Evolutionary conservation across 2,329 filamentous ascomycete species (phyloP), one percentile per base, ranked within the genome.

Genomic region (Paracoccidioides lutzii): DNA sequence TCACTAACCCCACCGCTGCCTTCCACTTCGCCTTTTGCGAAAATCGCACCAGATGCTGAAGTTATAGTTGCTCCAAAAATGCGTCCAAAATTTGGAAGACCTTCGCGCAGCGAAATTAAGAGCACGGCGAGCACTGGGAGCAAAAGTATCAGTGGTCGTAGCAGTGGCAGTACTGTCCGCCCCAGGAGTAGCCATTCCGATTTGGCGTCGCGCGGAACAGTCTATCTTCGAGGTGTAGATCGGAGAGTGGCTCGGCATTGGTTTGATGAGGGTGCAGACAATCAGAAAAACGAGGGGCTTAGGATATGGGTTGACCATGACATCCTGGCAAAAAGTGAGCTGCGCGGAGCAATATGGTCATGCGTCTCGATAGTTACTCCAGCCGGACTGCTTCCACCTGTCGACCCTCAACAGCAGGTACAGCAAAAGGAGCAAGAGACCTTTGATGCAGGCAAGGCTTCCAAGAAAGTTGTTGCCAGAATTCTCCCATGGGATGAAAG

Each of bases 51-150:
- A 0, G 90, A 97, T 67, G 91, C 91, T 28, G 93, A 98, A 71
- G 90, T 98, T 52, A 95, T 97, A 61, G 93, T 98, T 58, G 93
- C 93, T 3, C 93, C 93, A 0, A 98, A 98, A 73, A 86, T 85
- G 32, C 81, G 91, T 55, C 78, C 86, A 44, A 90, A 88, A 68
- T 74, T 78, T 38, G 76, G 82, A 3, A 81, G 84, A 55, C 78
- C 73, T 57, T 72, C 74, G 35, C 81, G 76, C n/a, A 81, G 83
- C 41, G 89, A 94, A 62, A 89, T 81, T 65, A 79, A 85, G 57
- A 96, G 90, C 66, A 85, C 90, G 7, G 80, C 84, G 0, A 89
- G 87, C 63, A 85, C 85, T 2, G 88, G 88, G 46, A 84, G 85
- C 62, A 89, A 84, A 64, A 91, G 88, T 66, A 80, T 71, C 35